Base-by-base conservation (phyloP, 2,329 filamentous ascomycete species). In the Aureobasidium uvarum region DNA sequence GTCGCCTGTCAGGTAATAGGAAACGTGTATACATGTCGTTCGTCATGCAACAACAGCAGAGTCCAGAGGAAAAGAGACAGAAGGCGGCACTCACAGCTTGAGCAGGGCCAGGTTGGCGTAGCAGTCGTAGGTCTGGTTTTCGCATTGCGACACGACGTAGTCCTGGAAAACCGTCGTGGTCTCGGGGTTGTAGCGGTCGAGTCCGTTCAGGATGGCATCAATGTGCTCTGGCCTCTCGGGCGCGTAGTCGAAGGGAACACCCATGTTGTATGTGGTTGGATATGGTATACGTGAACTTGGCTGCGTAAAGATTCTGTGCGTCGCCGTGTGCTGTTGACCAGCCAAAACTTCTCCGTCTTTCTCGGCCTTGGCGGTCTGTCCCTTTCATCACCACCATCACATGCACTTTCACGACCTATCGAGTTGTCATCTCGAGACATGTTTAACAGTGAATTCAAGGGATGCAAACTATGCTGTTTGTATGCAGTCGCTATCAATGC, bases 151-250 rank as follows among this genome's bases (percentile, higher is more conserved):
- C 75, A 86, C 85, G 69, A 99, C 89, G 80, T 99, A 99, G 78
- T 91, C 89, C 84, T 99, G 94, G 79, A 99, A 95, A 71, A 91
- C 85, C 68, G 86, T 86, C 58, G 96, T 96, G 60, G 95, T 96
- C 83, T 99, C 95, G 48, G 95, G 95, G 80, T 99, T 99, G 84
- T 99, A 99, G 75, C 95, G 87, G 81, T 99, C 95, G 70, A 99
- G 91, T 72, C 95, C 94, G 81, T 94, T 96, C 76, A 99, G 92
- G 76, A 99, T 97, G 79, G 82, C 84, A 77, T 92, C 89, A 80
- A 99, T 96, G 78, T 95, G 88, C 72, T 95, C 91, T 73, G 95
- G 94, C 78, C 95, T 85, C 80, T 96, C 91, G 74, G 91, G 88
- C 83, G 91, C 90, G 80, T 93, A 91, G 85, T 97, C 94, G 82